Evolutionary conservation across 1,139 yeast genomes (phyloP).

Genomic region (Suhomyces coccinellae): DNA sequence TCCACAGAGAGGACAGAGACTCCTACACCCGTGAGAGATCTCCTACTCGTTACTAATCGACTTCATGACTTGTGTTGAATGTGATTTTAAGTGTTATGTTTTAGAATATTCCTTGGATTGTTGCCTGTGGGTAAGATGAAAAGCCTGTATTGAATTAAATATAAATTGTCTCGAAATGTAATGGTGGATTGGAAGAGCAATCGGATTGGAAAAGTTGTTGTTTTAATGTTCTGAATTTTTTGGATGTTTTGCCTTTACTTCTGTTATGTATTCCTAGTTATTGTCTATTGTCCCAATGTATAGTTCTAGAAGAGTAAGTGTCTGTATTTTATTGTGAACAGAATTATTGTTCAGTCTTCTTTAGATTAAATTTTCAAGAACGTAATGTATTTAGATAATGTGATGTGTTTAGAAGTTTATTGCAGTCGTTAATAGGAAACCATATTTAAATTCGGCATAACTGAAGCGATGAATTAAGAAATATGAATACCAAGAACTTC

Average conservation of each 20-base stretch:
- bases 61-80: conserved; percentile 4
- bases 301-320: not conserved
- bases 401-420: too few relatives aligned
- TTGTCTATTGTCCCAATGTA: not conserved
- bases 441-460: too few relatives aligned
- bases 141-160: conserved; percentile 13
- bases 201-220: not conserved
- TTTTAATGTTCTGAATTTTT: not conserved
- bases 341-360: too few relatives aligned
- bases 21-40: conserved; percentile 58
- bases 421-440: too few relatives aligned
- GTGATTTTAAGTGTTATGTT: conserved; percentile 9
- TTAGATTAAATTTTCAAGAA: too few relatives aligned
- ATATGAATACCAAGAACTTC: too few relatives aligned
- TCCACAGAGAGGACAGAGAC: conserved; percentile 40
- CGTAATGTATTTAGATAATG: too few relatives aligned
- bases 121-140: conserved; percentile 10
- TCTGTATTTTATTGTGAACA: not conserved
- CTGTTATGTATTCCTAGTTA: not conserved
- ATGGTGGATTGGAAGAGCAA: conserved; percentile 7
- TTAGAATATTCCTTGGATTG: conserved; percentile 12
- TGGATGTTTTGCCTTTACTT: not conserved
- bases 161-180: conserved; percentile 11
- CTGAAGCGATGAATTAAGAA: too few relatives aligned
- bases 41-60: conserved; percentile 50